These are phyloP conservation scores for Russula emetica DNA, from an alignment of 768 basidiomycete species.

Conservation along the genomic window DNA sequence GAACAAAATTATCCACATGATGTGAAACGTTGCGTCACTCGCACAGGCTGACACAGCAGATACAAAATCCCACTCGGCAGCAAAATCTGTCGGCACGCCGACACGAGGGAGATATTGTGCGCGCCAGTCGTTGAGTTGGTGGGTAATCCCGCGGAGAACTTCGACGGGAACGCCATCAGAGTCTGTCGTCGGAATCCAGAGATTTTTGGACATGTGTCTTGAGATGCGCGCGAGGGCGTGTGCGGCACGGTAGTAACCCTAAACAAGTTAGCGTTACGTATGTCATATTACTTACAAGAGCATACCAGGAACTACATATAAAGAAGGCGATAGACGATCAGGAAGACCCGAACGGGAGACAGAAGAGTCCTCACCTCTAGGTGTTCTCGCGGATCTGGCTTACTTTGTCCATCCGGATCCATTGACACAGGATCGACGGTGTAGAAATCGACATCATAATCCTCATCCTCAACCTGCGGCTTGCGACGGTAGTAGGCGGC, in stretches of 20 bases:
- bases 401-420: conserved; percentile 39
- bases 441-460: conserved; percentile 88
- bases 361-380: conserved; percentile 53
- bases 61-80: conserved; percentile 87
- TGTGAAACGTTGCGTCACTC: conserved; percentile 86
- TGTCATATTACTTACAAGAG: conserved; percentile 17
- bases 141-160: conserved; percentile 52
- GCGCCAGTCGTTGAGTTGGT: conserved; percentile 64
- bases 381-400: conserved; percentile 59
- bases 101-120: conserved; percentile 70
- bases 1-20: conserved; percentile 85
- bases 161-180: conserved; percentile 72
- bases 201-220: conserved; percentile 71
- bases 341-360: conserved; percentile 2
- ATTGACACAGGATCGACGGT: conserved; percentile 58
- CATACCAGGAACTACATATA: conserved; percentile 61
- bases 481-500: conserved; percentile 82
- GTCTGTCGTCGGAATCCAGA: conserved; percentile 78
- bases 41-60: conserved; percentile 69
- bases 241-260: conserved; percentile 83
- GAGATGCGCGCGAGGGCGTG: conserved; percentile 81
- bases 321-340: conserved; percentile 15
- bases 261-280: conserved; percentile 23
- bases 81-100: conserved; percentile 82
- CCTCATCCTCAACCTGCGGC: conserved; percentile 73